Base-by-base conservation (phyloP, 169 alveolate species). In the Plasmodium berghei region DNA sequence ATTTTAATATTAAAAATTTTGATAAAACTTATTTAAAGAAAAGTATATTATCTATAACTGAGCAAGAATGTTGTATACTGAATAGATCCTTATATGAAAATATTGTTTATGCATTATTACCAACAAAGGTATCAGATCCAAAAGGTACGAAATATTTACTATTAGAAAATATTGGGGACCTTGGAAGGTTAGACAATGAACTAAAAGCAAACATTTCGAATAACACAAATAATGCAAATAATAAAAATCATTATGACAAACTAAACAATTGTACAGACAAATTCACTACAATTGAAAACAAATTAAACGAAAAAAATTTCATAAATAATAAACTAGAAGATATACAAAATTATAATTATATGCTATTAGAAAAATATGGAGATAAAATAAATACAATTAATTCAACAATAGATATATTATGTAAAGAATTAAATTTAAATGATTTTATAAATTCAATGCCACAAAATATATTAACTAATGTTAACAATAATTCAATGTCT, bases 81-180 rank as follows among this genome's bases (percentile, higher is more conserved):
- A 58, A 80, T 64, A 80, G 90, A n/a, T 66, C 90, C 1, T 26
- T 80, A 14, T 80, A 80, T 45, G 90, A 80, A 40, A 80, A 80
- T 55, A 20, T 80, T 66, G 16, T 66, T 26, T 80, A 80, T 20
- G 77, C 77, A 22, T 1, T 80, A 45, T 4, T 80, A n/a, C 89
- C 89, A 42, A 34, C 34, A 26, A 58, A 48, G n/a, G 16, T 16
- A 8, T 58, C 28, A 26, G 26, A 59, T n/a, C 2, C 5, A 1
- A n/a, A 9, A 5, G 18, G 18, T 8, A 5, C 0, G 5, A 34
- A 52, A 52, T 18, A 14, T 14, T 14, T 16, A 8, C 9, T 52
- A 52, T 8, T 16, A 12, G 20, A 52, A 4, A 52, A 5, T 52
- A 52, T 52, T 52, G 59, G 42, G 5, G 42, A 34, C 0, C 4